Percentiles rank a stretch among this genome's conserved stretches.
Evolutionary conservation across 2,329 filamentous ascomycete species (phyloP).

Genomic region (Apiospora sp.): DNA sequence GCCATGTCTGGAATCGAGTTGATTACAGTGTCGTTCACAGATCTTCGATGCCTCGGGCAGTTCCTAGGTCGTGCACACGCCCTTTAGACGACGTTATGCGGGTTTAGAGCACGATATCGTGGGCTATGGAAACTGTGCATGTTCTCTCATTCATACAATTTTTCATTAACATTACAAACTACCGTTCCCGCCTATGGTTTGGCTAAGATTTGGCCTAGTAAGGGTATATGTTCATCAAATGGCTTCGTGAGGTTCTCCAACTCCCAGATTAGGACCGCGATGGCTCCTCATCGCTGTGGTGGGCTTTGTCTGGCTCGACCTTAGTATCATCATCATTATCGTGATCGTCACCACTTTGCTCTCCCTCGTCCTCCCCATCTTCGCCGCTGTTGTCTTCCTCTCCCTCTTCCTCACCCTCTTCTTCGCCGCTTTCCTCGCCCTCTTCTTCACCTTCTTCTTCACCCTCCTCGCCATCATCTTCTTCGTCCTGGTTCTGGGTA

Average conservation of each 20-base stretch:
- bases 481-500: not conserved
- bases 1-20: not conserved
- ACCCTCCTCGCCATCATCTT: slow-evolving; percentile 8
- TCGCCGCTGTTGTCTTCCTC: not conserved
- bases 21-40: too few relatives aligned
- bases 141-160: not conserved
- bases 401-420: not conserved
- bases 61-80: not conserved
- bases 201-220: not conserved
- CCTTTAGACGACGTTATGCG: not conserved
- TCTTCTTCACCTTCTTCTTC: slow-evolving; percentile 2
- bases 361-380: not conserved
- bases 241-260: too few relatives aligned
- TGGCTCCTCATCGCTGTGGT: slow-evolving; percentile 11
- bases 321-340: not conserved
- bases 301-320: not conserved
- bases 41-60: too few relatives aligned
- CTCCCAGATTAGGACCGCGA: not conserved
- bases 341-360: not conserved
- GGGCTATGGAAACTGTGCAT: not conserved
- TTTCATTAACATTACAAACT: not conserved
- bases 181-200: not conserved
- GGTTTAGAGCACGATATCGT: not conserved
- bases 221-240: too few relatives aligned
- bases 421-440: not conserved